Evolutionary conservation across 768 basidiomycete genomes (phyloP).

Genomic region (Mrakia gelida): DNA sequence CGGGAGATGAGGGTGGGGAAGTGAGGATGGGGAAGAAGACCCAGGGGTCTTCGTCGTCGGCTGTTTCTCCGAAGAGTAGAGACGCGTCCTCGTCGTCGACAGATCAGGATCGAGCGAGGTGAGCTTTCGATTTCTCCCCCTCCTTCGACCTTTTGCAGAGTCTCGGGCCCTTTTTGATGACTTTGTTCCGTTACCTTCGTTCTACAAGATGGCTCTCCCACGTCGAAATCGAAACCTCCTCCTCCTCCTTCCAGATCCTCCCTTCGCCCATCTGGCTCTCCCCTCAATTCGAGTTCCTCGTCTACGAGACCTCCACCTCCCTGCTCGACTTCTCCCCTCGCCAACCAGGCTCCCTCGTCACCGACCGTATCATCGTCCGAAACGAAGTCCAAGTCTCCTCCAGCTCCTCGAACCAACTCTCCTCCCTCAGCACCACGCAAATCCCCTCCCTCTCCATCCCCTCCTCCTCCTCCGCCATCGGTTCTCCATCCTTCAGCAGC

Average conservation of each 20-base stretch:
- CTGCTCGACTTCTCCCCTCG: slow-evolving; percentile 62
- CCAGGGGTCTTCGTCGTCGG: neutral
- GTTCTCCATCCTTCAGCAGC: neutral
- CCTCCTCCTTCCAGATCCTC: slow-evolving; percentile 56
- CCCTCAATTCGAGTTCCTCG: slow-evolving; percentile 77
- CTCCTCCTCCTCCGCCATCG: neutral
- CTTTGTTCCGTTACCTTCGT: too few relatives aligned
- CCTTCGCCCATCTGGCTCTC: slow-evolving; percentile 75
- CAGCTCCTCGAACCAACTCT: neutral
- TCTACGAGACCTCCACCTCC: slow-evolving; percentile 70
- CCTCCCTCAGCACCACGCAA: neutral
- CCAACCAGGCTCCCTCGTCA: slow-evolving; percentile 60
- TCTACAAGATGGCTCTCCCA: slow-evolving; percentile 68
- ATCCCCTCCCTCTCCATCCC: neutral
- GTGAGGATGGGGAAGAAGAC: neutral
- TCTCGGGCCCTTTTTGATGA: too few relatives aligned
- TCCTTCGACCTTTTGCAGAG: too few relatives aligned
- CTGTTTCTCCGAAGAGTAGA: neutral
- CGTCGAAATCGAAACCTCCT: slow-evolving; percentile 75
- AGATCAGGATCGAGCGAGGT: neutral
- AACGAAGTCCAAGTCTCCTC: slow-evolving; percentile 59
- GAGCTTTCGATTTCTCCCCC: neutral
- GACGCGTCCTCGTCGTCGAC: neutral
- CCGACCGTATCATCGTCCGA: slow-evolving; percentile 63
- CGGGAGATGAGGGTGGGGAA: neutral